These are phyloP conservation scores for Rhytidhysteron rufulum DNA, from an alignment of 2,329 filamentous ascomycete genomes.

Conservation along the genomic window DNA sequence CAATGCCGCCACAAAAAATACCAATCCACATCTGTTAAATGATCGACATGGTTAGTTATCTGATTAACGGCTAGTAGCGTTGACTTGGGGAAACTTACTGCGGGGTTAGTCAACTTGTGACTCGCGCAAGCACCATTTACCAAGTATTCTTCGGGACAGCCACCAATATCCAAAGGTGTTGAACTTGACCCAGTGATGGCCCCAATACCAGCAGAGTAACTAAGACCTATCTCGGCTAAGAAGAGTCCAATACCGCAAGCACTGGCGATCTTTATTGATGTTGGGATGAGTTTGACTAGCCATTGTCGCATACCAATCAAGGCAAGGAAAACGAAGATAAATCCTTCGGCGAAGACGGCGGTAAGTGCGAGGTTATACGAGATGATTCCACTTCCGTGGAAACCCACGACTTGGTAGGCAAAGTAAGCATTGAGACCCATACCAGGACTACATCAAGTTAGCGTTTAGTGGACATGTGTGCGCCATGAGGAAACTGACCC, in stretches of 20 bases:
- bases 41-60: not conserved
- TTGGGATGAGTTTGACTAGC: constrained; percentile 77
- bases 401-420: constrained; percentile 75
- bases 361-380: constrained; percentile 74
- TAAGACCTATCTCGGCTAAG: constrained; percentile 69
- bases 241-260: constrained; percentile 84
- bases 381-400: constrained; percentile 67
- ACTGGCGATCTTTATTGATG: constrained; percentile 80
- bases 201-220: constrained; percentile 78
- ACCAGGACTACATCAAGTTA: not conserved
- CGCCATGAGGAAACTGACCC: no score
- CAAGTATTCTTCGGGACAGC: constrained; percentile 59
- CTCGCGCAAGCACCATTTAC: constrained; percentile 58
- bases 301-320: constrained; percentile 80
- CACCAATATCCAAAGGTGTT: constrained; percentile 71
- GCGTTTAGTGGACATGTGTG: no score
- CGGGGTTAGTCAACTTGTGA: constrained; percentile 76
- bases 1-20: constrained; percentile 77
- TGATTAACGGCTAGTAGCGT: not conserved
- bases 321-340: constrained; percentile 77
- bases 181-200: constrained; percentile 61
- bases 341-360: constrained; percentile 83
- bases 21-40: constrained; percentile 68
- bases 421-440: constrained; percentile 76
- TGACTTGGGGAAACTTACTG: constrained; percentile 32